Evolutionary conservation across 805 yeast genomes (phyloP).

Genomic region (Kregervanrija pseudodelftensis): DNA sequence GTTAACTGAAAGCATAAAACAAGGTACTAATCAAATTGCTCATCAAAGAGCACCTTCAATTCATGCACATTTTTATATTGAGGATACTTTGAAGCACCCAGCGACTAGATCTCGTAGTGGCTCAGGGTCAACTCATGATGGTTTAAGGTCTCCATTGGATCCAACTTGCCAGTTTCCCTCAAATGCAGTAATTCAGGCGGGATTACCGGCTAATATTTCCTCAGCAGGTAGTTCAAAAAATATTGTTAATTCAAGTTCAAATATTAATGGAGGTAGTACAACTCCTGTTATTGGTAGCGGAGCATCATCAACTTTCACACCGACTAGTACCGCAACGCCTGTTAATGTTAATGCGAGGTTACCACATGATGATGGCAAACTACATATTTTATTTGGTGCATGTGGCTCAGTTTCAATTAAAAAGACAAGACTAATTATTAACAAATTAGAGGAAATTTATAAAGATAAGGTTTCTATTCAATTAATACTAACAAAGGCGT

Average conservation of each 20-base stretch:
- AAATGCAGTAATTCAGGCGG: conserved; percentile 1
- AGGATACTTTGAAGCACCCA: conserved; percentile 54
- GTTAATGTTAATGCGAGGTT: conserved; percentile 29
- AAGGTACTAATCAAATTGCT: neutral
- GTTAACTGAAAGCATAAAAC: conserved; percentile 20
- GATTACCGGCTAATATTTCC: neutral
- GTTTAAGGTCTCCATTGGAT: conserved; percentile 2
- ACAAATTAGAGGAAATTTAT: conserved; percentile 46
- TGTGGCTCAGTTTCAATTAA: conserved; percentile 50
- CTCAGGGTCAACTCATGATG: conserved; percentile 23
- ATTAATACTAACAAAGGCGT: conserved; percentile 44
- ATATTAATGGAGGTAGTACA: neutral
- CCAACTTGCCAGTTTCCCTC: neutral
- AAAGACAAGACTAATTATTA: conserved; percentile 46
- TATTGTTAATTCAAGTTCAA: conserved; percentile 1
- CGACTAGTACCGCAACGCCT: conserved; percentile 9
- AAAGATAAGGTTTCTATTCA: conserved; percentile 46
- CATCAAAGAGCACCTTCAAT: conserved; percentile 56
- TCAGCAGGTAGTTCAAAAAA: conserved; percentile 4
- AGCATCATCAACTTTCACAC: neutral
- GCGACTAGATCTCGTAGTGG: conserved; percentile 29
- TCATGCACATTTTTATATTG: conserved; percentile 74
- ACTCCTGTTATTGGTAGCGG: too few relatives aligned
- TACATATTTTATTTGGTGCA: conserved; percentile 50
- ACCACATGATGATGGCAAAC: conserved; percentile 47